Base-by-base conservation (phyloP, 306 rosid species). In the Delonix regia region DNA sequence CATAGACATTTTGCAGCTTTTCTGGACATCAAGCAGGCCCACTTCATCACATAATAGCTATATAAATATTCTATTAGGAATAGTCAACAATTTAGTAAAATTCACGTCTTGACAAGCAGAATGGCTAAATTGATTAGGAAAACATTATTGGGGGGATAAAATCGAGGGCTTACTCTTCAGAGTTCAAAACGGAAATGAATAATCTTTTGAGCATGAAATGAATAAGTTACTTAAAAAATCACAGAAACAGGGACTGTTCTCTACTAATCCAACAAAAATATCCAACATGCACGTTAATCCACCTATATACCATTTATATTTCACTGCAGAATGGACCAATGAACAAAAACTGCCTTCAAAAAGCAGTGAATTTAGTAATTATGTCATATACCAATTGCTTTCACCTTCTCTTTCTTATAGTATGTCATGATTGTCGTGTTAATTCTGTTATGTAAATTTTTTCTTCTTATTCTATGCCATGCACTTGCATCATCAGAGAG, bases 391-490 rank as follows among this genome's bases (percentile, higher is more conserved):
- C 56, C 22, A 47, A 47, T 3, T 5, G 52, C 15, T 47, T 44
- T 11, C 52, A 27, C 22, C 14, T 27, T 34, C 49, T 69, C 65
- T 79, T 70, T 55, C 73, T 65, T 62, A 63, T 77, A 64, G 45
- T 44, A 65, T 79, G 73, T 45, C 67, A 47, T 55, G 69, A 76
- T 68, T 82, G 36, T 18, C 42, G 36, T 73, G 77, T 44, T 68
- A 57, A 16, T 65, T 71, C 55, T 69, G 25, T 3, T 56, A 59
- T 55, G 14, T 9, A 57, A 33, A 25, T 59, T 25, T 67, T 57
- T 19, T 60, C 52, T 19, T 75, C 42, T 68, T 38, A 61, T 74
- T 73, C 13, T 14, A 53, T 75, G 21, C 25, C 80, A 4, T 77
- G 77, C 25, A 66, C 66, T 72, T 56, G 76, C 72, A 73, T 22